Base-by-base conservation (phyloP, 2,329 filamentous ascomycete species). In the Ceratocystis diversiconidia region DNA sequence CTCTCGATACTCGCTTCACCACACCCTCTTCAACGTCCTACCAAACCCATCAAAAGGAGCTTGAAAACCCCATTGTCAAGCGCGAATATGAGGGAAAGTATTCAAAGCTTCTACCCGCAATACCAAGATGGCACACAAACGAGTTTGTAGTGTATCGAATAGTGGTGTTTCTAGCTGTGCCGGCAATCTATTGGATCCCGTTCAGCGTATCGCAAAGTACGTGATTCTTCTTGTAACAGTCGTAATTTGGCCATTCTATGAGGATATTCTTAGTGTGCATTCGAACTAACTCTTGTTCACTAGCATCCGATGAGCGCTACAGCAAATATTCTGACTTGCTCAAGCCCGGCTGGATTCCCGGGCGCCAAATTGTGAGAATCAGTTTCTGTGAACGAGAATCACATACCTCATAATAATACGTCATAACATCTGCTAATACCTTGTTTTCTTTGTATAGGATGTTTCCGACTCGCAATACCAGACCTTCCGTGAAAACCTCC, bases 171-270 rank as follows among this genome's bases (percentile, higher is more conserved):
- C 73, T 83, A 5, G 80, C 79, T 65, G 80, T 97, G 30, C 90
- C 90, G 7, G 82, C 85, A 71, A 99, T 99, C 92, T 90, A 96
- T 76, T 95, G 90, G 79, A 80, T 87, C n/a, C 86, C 88, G 8
- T 89, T 91, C 70, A 84, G 89, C 76, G 90, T 95, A 59, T 99
- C 94, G 28, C 83, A 86, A 76, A 82, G 92, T 92, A 75, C 66
- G 80, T 78, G 50, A 12, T 2, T 43, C 52, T 57, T 30, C 41
- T 12, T 12, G 17, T 1, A 10, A 52, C 19, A 22, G n/a, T 52
- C 44, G 44, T 5, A 57, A 17, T 57, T 30, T 3, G 36, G 15
- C 0, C 22, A 55, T 15, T 19, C 25, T 15, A 12, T 25, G 6
- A 15, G 17, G 1, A 57, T 6, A 50, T 32, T 48, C 65, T 30